Evolutionary conservation across 345 rosid species (phyloP), one percentile per base, ranked within the genome.

Genomic region (Citrus maxima): DNA sequence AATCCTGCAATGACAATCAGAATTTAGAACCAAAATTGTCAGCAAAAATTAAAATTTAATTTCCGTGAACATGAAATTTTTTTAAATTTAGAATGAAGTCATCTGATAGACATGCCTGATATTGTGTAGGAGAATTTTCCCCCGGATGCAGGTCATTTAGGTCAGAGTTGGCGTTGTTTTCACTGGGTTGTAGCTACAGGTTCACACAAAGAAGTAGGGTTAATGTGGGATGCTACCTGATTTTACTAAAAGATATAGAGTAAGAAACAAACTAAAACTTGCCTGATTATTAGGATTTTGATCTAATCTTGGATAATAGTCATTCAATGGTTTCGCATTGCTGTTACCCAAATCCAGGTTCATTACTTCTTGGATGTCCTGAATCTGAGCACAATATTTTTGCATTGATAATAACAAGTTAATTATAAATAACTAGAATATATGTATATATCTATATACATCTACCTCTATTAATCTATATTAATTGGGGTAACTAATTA

Each of bases 1-100:
- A 77, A 2, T 2, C 66, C 87, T 82, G 83, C 62, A 79, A 49
- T n/a, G 37, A 37, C 27, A 40, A 59, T 14, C 25, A 40, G 30
- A 18, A 28, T 7, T 14, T 35, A 27, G 22, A 25, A 28, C 10
- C 28, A 74, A 5, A 38, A 6, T 40, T 60, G 30, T 19, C 37
- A 9, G 21, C 4, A 7, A 10, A 30, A 28, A 61, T 54, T 10
- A 38, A 6, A 3, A 18, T 28, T 19, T 2, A 30, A 0, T 7
- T 21, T 51, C 24, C 35, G 38, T 18, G 4, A 74, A 61, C 66
- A 28, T 62, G 7, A 27, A 74, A 1, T 21, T 32, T 27, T 28
- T 18, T 40, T 12, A 75, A 16, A 18, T 54, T 12, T 46, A 46
- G 58, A 54, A n/a, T 22, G 25, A 65, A n/a, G 9, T 19, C 27